A percentile compares a stretch with the other conserved stretches of the same genome.
These are phyloP conservation scores for Mycena epipterygia DNA, from an alignment of 768 basidiomycete species.

Conservation along the genomic window DNA sequence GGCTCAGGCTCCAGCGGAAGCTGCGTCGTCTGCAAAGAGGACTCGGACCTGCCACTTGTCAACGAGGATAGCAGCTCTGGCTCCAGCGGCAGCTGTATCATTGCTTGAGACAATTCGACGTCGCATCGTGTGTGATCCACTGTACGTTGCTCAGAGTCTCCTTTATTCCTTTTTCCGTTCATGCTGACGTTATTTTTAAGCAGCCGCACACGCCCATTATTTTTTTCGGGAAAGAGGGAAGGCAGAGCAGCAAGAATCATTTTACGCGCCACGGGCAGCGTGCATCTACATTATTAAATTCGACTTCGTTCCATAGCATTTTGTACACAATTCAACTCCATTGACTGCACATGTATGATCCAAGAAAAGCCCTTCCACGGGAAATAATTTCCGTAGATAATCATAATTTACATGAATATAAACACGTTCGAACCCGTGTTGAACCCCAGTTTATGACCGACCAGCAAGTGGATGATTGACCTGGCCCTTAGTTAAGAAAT, in stretches of 20 bases:
- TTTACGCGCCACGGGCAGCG: conserved; percentile 21
- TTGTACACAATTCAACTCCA: conserved; percentile 10
- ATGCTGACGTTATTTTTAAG: background rate
- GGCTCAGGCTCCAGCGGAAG: conserved; percentile 20
- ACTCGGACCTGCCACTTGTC: conserved; percentile 12
- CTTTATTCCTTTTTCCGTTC: background rate
- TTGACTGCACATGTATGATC: background rate
- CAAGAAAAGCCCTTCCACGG: no score
- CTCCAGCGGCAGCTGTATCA: conserved; percentile 24
- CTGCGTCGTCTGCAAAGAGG: conserved; percentile 32
- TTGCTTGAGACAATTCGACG: conserved; percentile 22
- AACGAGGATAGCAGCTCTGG: conserved; percentile 26
- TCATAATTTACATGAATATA: background rate
- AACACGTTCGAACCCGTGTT: no score
- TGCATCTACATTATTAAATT: conserved; percentile 27
- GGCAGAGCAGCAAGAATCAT: conserved; percentile 1
- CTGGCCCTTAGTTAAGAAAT: no score
- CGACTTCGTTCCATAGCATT: conserved; percentile 32
- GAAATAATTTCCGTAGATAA: background rate
- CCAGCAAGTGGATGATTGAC: no score
- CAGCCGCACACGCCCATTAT: background rate
- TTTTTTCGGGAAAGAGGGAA: background rate
- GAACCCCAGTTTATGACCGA: no score
- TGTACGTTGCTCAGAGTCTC: background rate
- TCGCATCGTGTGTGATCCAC: background rate